Evolutionary conservation across 495 filamentous ascomycete genomes (phyloP).

Genomic region (Neurospora pannonica): DNA sequence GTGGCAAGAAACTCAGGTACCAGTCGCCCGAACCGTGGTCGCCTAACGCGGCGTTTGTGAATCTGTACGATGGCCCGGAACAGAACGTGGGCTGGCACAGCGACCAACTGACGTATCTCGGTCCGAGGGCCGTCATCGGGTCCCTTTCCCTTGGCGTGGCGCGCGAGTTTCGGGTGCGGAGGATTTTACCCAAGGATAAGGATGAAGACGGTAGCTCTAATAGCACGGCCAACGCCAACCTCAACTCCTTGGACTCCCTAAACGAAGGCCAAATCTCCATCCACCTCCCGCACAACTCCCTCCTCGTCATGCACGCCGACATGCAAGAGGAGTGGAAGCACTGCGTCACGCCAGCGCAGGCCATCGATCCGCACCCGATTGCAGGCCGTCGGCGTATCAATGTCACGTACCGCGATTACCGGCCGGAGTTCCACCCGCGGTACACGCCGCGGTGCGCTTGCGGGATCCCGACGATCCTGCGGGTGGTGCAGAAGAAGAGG

Average conservation of each 20-base stretch:
- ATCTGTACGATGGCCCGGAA: constrained; percentile 73
- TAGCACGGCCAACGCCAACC: constrained; percentile 12
- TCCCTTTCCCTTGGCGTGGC: constrained; percentile 83
- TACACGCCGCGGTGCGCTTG: constrained; percentile 58
- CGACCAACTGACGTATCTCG: constrained; percentile 88
- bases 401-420: constrained; percentile 87
- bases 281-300: constrained; percentile 85
- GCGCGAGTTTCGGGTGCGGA: constrained; percentile 80
- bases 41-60: constrained; percentile 87
- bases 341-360: constrained; percentile 59
- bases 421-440: constrained; percentile 61
- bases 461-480: constrained; percentile 58
- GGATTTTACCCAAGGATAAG: constrained; percentile 53
- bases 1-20: constrained; percentile 63
- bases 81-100: constrained; percentile 86
- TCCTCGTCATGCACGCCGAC: constrained; percentile 90
- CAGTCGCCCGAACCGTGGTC: constrained; percentile 65
- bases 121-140: constrained; percentile 78
- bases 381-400: constrained; percentile 76
- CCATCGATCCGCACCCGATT: constrained; percentile 74
- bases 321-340: constrained; percentile 82
- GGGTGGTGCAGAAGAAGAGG: constrained; percentile 67
- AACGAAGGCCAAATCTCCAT: constrained; percentile 78
- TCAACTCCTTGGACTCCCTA: constrained; percentile 42
- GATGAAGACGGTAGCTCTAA: constrained; percentile 18